Base-by-base conservation (phyloP, 2,329 filamentous ascomycete species). In the Ophiosphaerella narmari region DNA sequence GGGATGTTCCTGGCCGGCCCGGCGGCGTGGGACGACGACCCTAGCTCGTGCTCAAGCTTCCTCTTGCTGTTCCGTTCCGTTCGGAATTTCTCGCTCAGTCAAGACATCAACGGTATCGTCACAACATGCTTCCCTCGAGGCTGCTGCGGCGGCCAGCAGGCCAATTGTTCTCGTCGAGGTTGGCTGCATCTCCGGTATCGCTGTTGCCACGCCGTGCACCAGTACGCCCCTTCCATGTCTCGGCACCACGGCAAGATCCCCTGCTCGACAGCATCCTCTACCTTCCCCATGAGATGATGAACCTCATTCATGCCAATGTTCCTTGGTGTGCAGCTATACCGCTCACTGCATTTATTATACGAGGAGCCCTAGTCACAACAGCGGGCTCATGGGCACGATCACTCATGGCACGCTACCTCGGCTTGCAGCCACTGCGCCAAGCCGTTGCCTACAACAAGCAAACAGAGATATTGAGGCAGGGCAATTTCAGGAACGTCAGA, bases 321-420 rank as follows among this genome's bases (percentile, higher is more conserved):
- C 75, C 82, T 46, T 86, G 83, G 83, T 78, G 71, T 7, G 72
- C 75, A 11, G 78, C 80, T 16, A 77, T 86, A 36, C 83, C 83
- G 4, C 67, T 83, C 45, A 76, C 80, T 4, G 82, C 83, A 3
- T 61, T 85, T 35, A 42, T 79, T 13, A 72, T 84, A 2, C 80
- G 83, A 40, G 73, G 68, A 14, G 47, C 73, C 6, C 65, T 84
- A 43, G 75, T 78, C 36, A 68, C 80, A 8, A 80, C 81, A 3
- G 66, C 63, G 4, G 66, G 79, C 35, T 65, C 79, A 36, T 78
- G 75, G 56, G 52, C 73, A 50, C 70, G 78, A 59, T 57, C 66
- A 46, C 65, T 67, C 51, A 70, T 59, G 53, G 71, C 62, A 61
- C 76, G 75, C 54, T 77, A 77, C 62, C 62, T 72, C 33, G 73